Conservation (phyloP, 495 filamentous ascomycete species). For the Aspergillus saccharolyticus region DNA sequence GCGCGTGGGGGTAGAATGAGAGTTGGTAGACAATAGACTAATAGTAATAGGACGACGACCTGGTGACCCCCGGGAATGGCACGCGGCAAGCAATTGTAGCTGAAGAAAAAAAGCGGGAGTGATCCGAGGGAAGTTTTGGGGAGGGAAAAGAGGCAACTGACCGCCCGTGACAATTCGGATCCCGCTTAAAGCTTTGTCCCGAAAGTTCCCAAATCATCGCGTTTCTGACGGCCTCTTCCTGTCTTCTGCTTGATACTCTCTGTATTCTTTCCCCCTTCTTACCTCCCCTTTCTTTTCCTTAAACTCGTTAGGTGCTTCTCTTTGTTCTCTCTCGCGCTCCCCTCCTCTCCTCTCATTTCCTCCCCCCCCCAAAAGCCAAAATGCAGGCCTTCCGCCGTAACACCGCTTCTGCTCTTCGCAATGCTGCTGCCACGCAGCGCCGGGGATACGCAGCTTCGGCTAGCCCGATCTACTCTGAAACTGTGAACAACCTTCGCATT, state of each 20-base stretch:
- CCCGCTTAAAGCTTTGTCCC: slow-evolving; percentile 45
- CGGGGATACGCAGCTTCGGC: slow-evolving; percentile 62
- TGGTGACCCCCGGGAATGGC: not conserved
- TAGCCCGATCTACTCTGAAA: slow-evolving; percentile 65
- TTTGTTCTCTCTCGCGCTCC: slow-evolving; percentile 19
- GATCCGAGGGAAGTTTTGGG: slow-evolving; percentile 11
- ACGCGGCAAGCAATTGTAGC: not conserved
- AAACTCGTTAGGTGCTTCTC: slow-evolving; percentile 9
- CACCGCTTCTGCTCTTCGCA: slow-evolving; percentile 45
- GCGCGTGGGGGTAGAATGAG: no score
- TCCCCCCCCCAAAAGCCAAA: slow-evolving; percentile 18
- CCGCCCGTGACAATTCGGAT: slow-evolving; percentile 30
- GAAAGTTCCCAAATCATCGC: slow-evolving; percentile 28
- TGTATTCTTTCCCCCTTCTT: slow-evolving; percentile 9
- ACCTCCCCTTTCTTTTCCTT: slow-evolving; percentile 7
- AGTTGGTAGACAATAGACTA: no score
- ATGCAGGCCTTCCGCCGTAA: slow-evolving; percentile 54
- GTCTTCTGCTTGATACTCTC: slow-evolving; percentile 8
- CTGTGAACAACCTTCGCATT: slow-evolving; percentile 87
- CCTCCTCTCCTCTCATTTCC: slow-evolving; percentile 7
- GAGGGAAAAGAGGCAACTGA: slow-evolving; percentile 28
- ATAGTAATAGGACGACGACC: no score
- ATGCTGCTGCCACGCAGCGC: slow-evolving; percentile 46
- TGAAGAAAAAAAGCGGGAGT: not conserved
- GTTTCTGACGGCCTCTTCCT: slow-evolving; percentile 18